Evolutionary conservation across 495 filamentous ascomycete genomes (phyloP), one percentile per base, ranked within the genome.

Genomic region (Apiosordaria backusii): DNA sequence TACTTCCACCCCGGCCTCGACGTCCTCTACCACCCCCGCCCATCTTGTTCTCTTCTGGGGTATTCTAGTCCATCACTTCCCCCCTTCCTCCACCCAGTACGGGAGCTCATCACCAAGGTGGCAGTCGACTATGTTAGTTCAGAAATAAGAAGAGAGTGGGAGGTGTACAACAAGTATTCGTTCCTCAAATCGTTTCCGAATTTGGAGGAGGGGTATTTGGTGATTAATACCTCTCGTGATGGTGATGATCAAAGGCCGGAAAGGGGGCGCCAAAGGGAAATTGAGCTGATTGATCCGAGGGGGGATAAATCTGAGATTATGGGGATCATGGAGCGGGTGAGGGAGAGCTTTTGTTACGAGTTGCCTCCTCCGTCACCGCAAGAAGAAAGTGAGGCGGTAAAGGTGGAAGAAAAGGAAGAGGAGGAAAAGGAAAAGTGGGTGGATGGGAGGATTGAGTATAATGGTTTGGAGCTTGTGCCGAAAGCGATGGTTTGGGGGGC

Each of bases 111-210:
- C 16, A 66, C 65, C 27, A 71, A 76, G 9, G 70, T 85, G 24
- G 83, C 82, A 1, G 74, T 85, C 54, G 83, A 85, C 65, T 78
- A 82, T 52, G 81, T 85, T 27, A 71, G 70, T 23, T 72, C 76
- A 24, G 72, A 77, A 25, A 75, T 85, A 59, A 78, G 80, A 57
- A 69, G 81, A 50, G 81, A 81, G 24, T 85, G 83, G 83, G 83
- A 85, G 71, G 77, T 78, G 1, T 85, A 83, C 66, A 82, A 79
- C 71, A 84, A 85, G 71, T 78, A 80, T 57, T 73, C 72, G 45
- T 66, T 83, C 52, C 71, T 84, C 50, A 74, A 79, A 55, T 76
- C 74, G 54, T 84, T 84, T 57, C 75, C 72, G 1, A 60, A 71
- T 1, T 67, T 84, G 22, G 62, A 76, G 58, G 77, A 82, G 65